Conservation (phyloP, 768 basidiomycete genomes). For the Amanita jacksonii region DNA sequence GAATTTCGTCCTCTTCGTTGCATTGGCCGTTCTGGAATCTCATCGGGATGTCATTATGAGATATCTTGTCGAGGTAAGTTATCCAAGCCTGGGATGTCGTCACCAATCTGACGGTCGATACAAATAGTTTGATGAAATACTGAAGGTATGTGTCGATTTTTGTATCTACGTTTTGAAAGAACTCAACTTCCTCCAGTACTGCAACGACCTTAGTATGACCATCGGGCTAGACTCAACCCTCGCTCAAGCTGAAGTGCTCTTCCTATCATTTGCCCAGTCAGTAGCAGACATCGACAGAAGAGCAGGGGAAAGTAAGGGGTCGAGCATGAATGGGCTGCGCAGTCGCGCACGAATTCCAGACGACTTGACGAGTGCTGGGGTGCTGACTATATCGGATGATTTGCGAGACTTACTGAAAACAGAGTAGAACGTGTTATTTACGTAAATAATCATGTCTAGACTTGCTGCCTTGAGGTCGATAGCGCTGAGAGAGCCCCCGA, state of each 20-base stretch:
- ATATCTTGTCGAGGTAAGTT: constrained; percentile 80
- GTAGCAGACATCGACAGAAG: constrained; percentile 85
- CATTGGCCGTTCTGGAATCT: constrained; percentile 88
- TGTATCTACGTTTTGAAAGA: constrained; percentile 1
- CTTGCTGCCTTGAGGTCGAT: constrained; percentile 54
- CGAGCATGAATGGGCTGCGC: constrained; percentile 23
- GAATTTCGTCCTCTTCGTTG: constrained; percentile 86
- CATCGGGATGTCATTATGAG: constrained; percentile 93
- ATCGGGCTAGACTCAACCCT: constrained; percentile 95
- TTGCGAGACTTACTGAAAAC: constrained; percentile 50
- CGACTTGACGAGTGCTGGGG: not conserved
- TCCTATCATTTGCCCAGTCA: constrained; percentile 81
- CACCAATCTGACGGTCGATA: not conserved
- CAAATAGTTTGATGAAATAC: constrained; percentile 67
- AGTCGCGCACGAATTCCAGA: constrained; percentile 12
- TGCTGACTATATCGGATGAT: constrained; percentile 40
- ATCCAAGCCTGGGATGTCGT: constrained; percentile 1
- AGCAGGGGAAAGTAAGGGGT: constrained; percentile 46
- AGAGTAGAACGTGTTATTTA: constrained; percentile 16
- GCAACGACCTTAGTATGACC: constrained; percentile 92
- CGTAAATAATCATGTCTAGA: constrained; percentile 26
- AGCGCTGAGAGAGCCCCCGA: constrained; percentile 40
- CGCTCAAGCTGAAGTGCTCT: constrained; percentile 94
- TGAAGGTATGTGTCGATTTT: constrained; percentile 38
- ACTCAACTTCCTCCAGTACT: constrained; percentile 43